Evolutionary conservation across 1,284 basidiomycete species (phyloP).

Genomic region (Rugosomyces carneus): DNA sequence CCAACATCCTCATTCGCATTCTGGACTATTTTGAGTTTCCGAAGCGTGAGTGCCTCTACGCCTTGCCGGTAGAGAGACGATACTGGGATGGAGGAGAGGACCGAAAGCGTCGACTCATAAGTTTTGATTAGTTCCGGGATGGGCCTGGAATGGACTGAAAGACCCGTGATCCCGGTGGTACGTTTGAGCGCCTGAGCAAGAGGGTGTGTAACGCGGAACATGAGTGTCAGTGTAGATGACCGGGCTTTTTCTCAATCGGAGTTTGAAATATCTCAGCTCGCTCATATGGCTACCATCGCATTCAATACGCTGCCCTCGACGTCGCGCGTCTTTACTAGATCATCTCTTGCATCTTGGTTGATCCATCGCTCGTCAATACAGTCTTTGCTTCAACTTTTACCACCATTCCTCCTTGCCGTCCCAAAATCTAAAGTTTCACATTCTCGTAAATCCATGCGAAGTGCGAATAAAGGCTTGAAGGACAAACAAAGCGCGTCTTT

Average conservation of each 20-base stretch:
- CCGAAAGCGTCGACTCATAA: conserved; percentile 76
- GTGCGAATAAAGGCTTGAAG: conserved; percentile 91
- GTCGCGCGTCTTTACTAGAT: conserved; percentile 14
- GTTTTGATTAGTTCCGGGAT: conserved; percentile 72
- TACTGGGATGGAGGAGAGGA: conserved; percentile 68
- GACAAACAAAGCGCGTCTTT: conserved; percentile 79
- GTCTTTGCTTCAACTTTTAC: conserved; percentile 76
- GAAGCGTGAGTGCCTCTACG: conserved; percentile 81
- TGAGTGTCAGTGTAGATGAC: too few species aligned
- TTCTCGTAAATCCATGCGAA: conserved; percentile 91
- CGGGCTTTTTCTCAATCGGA: conserved; percentile 29
- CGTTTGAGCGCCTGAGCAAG: conserved; percentile 65
- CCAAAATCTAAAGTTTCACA: conserved; percentile 95
- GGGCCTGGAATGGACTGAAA: conserved; percentile 71
- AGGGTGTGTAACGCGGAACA: conserved; percentile 78
- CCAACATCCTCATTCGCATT: conserved; percentile 59
- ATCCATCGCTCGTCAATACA: conserved; percentile 43
- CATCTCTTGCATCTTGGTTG: conserved; percentile 23
- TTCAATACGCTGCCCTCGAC: conserved; percentile 24
- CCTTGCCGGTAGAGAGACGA: conserved; percentile 90
- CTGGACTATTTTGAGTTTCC: conserved; percentile 74
- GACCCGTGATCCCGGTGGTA: conserved; percentile 76
- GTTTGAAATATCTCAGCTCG: conserved; percentile 24
- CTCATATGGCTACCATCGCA: conserved; percentile 31
- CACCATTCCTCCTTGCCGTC: conserved; percentile 85